A percentile compares a stretch with the other conserved stretches of the same genome.
Evolutionary conservation across 2,329 filamentous ascomycete species (phyloP).

Genomic region (Pyricularia sp.): DNA sequence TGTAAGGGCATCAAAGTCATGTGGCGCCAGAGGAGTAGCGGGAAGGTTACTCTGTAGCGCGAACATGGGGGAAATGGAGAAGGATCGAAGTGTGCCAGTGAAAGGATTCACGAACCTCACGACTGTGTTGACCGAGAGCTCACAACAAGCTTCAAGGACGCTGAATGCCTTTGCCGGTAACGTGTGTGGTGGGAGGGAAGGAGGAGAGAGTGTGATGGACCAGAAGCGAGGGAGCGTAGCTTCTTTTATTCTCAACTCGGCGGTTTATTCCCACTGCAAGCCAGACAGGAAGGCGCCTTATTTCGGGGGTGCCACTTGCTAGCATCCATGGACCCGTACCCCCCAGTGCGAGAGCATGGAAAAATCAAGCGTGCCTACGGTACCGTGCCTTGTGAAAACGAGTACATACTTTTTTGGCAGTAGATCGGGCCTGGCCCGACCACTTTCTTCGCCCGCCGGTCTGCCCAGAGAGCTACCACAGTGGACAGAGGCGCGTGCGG

Average conservation of each 20-base stretch:
- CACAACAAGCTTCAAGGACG: not conserved
- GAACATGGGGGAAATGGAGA: conserved; percentile 10
- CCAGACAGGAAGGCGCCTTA: not conserved
- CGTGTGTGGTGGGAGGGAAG: conserved; percentile 20
- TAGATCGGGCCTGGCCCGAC: not conserved
- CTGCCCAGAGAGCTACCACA: not conserved
- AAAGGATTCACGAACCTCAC: conserved; percentile 25
- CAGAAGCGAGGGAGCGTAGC: conserved; percentile 11
- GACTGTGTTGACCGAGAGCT: not conserved
- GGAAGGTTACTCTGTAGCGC: not conserved
- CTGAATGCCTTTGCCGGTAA: not conserved
- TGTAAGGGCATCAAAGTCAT: not conserved
- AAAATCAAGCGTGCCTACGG: not conserved
- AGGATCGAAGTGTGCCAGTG: conserved; percentile 8
- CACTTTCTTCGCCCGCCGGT: not conserved
- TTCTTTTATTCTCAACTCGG: conserved; percentile 12
- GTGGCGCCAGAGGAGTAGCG: not conserved
- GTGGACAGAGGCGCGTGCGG: not conserved
- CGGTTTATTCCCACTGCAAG: not conserved
- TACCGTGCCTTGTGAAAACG: not conserved
- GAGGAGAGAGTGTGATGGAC: conserved; percentile 15
- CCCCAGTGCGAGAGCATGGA: not conserved
- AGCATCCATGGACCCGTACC: not conserved
- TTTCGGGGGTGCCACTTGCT: not conserved
- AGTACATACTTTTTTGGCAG: not conserved